phyloP scores from a whole-genome alignment of 83 land plant genomes.

The Thuja plicata region DNA sequence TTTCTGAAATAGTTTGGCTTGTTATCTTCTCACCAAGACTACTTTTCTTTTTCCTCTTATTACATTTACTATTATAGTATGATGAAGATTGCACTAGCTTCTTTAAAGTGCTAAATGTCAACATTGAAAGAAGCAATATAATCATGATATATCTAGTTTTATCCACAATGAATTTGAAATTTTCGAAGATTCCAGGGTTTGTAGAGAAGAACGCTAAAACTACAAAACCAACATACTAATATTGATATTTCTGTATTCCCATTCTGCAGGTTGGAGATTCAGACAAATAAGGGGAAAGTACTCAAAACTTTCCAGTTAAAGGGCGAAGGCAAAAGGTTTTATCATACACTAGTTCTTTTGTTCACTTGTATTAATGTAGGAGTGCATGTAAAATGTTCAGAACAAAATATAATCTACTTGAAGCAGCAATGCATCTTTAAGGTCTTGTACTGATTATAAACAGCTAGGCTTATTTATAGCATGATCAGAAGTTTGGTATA shows the following conservation, averaged over 20 bases:
- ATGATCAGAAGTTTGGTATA: neutral
- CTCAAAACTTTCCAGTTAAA: constrained; percentile 56
- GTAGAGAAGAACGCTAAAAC: neutral
- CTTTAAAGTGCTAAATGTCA: neutral
- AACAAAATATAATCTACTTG: neutral
- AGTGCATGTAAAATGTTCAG: neutral
- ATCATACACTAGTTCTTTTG: neutral
- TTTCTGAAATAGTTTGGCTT: neutral
- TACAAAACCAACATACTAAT: neutral
- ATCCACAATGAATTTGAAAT: neutral
- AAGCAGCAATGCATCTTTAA: neutral
- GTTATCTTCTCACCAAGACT: neutral
- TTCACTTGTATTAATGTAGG: neutral
- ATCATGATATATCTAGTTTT: neutral
- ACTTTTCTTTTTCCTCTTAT: neutral
- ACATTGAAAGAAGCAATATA: neutral
- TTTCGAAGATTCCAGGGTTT: neutral
- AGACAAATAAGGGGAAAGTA: constrained; percentile 49
- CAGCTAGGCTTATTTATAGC: neutral
- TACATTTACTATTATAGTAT: neutral
- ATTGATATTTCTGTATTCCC: constrained; percentile 7
- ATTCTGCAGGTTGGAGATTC: constrained; percentile 59
- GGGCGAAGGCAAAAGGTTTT: constrained; percentile 54
- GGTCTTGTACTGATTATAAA: neutral
- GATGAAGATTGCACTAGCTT: neutral